Conservation (phyloP, 2,329 filamentous ascomycete species). For the Venturia nashicola region DNA sequence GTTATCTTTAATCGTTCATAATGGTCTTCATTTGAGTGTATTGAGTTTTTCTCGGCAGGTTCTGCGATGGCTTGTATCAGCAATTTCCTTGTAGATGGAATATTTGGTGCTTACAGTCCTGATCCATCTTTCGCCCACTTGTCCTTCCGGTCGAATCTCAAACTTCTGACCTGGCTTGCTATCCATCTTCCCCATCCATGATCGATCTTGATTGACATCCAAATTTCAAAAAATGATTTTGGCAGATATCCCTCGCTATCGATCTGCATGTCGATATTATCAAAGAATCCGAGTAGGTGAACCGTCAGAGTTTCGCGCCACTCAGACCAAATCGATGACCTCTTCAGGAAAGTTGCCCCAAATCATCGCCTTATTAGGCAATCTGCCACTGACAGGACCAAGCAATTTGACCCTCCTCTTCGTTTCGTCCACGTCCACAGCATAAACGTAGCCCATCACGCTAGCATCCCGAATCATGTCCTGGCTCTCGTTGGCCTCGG, state of each 20-base stretch:
- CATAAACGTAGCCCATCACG: constrained; percentile 86
- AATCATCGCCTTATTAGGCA: constrained; percentile 69
- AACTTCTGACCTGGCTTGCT: too few species aligned
- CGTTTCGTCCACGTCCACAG: constrained; percentile 80
- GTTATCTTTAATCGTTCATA: background rate
- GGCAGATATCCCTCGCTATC: too few species aligned
- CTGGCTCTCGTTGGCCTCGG: constrained; percentile 53
- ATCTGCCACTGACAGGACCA: constrained; percentile 68
- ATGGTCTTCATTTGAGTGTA: background rate
- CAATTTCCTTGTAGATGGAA: background rate
- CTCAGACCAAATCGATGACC: constrained; percentile 55
- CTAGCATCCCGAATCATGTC: constrained; percentile 67
- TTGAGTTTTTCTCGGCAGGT: background rate
- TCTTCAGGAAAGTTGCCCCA: constrained; percentile 82
- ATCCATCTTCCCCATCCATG: too few species aligned
- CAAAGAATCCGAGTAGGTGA: too few species aligned
- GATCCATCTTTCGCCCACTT: background rate
- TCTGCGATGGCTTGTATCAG: background rate
- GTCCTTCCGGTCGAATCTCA: background rate
- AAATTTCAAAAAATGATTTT: too few species aligned
- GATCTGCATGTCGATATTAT: too few species aligned
- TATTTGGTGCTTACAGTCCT: background rate
- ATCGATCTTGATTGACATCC: too few species aligned
- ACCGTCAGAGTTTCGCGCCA: background rate
- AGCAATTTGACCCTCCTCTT: constrained; percentile 70